Base-by-base conservation (phyloP, 345 rosid species). In the Anacardium occidentale region DNA sequence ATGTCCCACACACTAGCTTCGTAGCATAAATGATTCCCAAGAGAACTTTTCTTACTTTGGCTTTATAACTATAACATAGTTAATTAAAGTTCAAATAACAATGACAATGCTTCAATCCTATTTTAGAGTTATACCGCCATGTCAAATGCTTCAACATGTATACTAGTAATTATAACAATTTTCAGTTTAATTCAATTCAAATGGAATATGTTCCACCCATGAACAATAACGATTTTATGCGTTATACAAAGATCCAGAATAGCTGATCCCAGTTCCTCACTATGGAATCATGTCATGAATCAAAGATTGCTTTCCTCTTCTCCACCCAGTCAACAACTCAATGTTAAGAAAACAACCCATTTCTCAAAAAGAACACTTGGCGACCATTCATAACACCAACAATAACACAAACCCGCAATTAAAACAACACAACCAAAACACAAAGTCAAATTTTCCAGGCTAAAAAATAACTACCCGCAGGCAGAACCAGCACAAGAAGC, bases 71-170 rank as follows among this genome's bases (percentile, higher is more conserved):
- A 26, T n/a, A 22, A 51, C 11, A 5, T 11, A 3, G 24, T 52
- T 17, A 25, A 45, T 13, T 11, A 56, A 9, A 55, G 12, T 25
- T 26, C 57, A 61, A 24, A 40, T 40, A 48, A 66, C 15, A 48
- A 26, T 66, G 22, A 8, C 15, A 50, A 48, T 22, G 26, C 53
- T 10, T 15, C 34, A 21, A 34, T 22, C 37, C 24, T 37, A 20
- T 5, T 68, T 29, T 24, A 70, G 45, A 17, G 58, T 26, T 57
- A 45, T 26, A 17, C 20, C 10, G 55, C 53, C 51, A 24, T 53
- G 44, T 37, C 55, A 70, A 59, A 20, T 48, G 56, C 15, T 22
- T 54, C 32, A 68, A 68, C 22, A 55, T n/a, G 50, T 53, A 34
- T 11, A 32, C 8, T 18, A 51, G 24, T 62, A 21, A 40, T 0